Percentiles rank a stretch among this genome's conserved stretches.
Conservation (phyloP, 2,329 filamentous ascomycete species). For the Chrysoporthe deuterocubensis region DNA sequence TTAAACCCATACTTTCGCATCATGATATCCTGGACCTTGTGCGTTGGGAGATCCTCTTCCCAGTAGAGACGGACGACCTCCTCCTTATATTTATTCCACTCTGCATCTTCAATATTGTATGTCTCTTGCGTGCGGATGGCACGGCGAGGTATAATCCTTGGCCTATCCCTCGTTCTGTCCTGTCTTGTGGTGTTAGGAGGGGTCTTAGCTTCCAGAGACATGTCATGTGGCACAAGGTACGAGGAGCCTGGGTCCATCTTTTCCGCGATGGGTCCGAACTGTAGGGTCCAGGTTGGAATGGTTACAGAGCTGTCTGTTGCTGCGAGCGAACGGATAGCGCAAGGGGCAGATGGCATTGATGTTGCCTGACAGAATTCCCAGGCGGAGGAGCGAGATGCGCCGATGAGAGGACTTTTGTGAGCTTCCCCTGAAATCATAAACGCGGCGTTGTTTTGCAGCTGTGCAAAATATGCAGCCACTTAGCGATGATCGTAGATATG, state of each 20-base stretch:
- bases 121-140: neutral
- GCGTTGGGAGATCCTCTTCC: slow-evolving; percentile 9
- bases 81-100: slow-evolving; percentile 4
- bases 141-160: neutral
- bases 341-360: neutral
- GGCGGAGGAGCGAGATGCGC: neutral
- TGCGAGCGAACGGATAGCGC: neutral
- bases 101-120: slow-evolving; percentile 3
- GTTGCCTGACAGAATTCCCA: neutral
- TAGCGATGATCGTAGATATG: no score
- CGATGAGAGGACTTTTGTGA: neutral
- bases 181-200: neutral
- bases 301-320: no score
- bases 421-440: neutral
- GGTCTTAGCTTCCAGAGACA: no score
- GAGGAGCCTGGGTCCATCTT: no score
- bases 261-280: no score
- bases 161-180: neutral
- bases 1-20: slow-evolving; percentile 11
- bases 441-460: no score
- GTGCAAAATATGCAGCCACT: no score
- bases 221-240: no score
- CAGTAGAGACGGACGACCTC: slow-evolving; percentile 14
- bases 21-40: slow-evolving; percentile 12
- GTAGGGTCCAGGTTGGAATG: no score